Evolutionary conservation across 352 stramenopile genomes (phyloP).

Genomic region (Pythium brachiatum): DNA sequence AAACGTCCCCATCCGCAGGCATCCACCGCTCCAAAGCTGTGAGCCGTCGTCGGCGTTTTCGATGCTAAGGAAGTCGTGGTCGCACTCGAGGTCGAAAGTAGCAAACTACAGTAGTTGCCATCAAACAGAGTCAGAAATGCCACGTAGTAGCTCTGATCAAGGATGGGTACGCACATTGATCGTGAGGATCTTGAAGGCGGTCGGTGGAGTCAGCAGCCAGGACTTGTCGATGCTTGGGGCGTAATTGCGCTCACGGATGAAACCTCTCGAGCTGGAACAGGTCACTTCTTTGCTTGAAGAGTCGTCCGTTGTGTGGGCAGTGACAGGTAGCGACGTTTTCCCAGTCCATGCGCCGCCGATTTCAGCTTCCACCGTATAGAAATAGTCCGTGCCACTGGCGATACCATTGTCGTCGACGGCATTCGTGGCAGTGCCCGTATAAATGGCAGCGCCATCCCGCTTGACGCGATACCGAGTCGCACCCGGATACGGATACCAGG

Average conservation of each 20-base stretch:
- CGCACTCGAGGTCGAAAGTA: slow-evolving; percentile 65
- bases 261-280: slow-evolving; percentile 28
- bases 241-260: slow-evolving; percentile 39
- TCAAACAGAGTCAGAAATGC: not conserved
- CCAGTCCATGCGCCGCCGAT: slow-evolving; percentile 7
- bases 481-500: slow-evolving; percentile 41
- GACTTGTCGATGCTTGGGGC: slow-evolving; percentile 24
- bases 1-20: slow-evolving; percentile 38
- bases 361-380: slow-evolving; percentile 11
- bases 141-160: not conserved
- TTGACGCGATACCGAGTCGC: slow-evolving; percentile 40
- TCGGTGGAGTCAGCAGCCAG: slow-evolving; percentile 38
- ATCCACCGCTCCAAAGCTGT: slow-evolving; percentile 55
- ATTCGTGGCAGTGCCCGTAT: not conserved
- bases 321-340: not conserved
- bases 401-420: slow-evolving; percentile 17
- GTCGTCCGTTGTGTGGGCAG: slow-evolving; percentile 8
- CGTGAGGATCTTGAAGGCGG: slow-evolving; percentile 16
- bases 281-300: slow-evolving; percentile 2
- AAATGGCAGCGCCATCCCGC: slow-evolving; percentile 26
- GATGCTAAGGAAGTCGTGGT: slow-evolving; percentile 63
- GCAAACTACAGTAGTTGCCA: not conserved
- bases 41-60: slow-evolving; percentile 23
- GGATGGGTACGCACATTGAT: slow-evolving; percentile 16
- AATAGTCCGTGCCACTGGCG: not conserved